phyloP scores from a whole-genome alignment of 495 filamentous ascomycete species.

The Lophiostoma macrostomum region DNA sequence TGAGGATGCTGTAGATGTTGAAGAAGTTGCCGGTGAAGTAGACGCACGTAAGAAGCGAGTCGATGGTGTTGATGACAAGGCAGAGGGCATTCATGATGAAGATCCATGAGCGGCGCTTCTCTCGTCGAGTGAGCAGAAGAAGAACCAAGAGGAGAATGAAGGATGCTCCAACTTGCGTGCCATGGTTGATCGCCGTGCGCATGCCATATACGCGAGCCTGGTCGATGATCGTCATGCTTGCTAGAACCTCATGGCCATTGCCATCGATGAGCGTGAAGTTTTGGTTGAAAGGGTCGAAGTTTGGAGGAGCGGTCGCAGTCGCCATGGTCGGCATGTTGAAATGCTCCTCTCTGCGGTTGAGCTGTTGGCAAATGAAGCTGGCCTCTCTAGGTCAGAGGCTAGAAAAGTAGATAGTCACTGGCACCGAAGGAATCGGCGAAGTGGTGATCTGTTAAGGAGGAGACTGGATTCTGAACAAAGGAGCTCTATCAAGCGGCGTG shows the following conservation, averaged over 20 bases:
- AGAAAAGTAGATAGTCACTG: background rate
- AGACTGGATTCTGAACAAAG: too few species aligned
- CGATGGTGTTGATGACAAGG: conserved; percentile 57
- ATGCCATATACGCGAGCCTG: conserved; percentile 50
- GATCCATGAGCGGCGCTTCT: conserved; percentile 59
- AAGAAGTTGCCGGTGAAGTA: conserved; percentile 56
- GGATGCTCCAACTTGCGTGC: conserved; percentile 69
- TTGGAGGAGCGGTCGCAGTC: conserved; percentile 2
- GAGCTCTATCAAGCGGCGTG: too few species aligned
- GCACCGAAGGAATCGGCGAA: too few species aligned
- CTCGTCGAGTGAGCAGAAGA: conserved; percentile 57
- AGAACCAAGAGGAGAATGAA: conserved; percentile 64
- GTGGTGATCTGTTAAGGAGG: too few species aligned
- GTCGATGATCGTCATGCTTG: conserved; percentile 52
- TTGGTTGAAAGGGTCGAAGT: conserved; percentile 19
- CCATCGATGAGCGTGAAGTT: conserved; percentile 9
- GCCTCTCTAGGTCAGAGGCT: background rate
- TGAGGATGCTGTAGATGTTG: conserved; percentile 57
- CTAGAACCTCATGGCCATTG: conserved; percentile 15
- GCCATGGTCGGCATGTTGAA: background rate
- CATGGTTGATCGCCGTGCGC: conserved; percentile 64
- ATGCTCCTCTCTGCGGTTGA: background rate
- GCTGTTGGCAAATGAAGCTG: background rate
- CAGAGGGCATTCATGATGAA: conserved; percentile 64
- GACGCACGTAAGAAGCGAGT: conserved; percentile 56